Evolutionary conservation across 805 yeast genomes (phyloP), one percentile per base, ranked within the genome.

Genomic region (fission yeast (Schizosaccharomyces pombe)): DNA sequence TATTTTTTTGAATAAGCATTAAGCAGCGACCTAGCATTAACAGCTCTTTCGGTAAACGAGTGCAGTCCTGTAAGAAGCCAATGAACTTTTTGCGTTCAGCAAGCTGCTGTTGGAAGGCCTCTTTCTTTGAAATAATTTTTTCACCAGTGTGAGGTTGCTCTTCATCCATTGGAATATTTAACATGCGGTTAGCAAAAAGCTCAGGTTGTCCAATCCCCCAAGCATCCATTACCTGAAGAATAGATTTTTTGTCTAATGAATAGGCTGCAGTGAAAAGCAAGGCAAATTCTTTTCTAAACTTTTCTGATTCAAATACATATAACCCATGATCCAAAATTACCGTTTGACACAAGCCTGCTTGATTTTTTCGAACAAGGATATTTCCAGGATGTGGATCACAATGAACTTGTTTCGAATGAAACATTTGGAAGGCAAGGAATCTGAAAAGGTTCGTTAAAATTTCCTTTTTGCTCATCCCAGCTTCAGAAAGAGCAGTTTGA

Each of bases 381-480:
- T 82, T 83, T 4, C 93, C 93, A 1, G 91, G 91, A 60, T 82
- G 93, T 11, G 89, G 84, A 62, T 80, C 87, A 54, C 83, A 75
- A 62, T 80, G 86, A 16, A 80, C 77, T 32, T 75, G 68, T 4
- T 85, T 85, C 74, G 80, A 80, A 31, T 70, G 65, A 63, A 79
- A 81, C 16, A 79, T 75, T 65, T 77, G 83, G 57, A 72, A 70
- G 24, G 78, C 75, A 58, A 74, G 75, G 19, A 76, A 68, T 52
- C 67, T 66, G 51, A 77, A 66, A 58, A 79, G 74, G 56, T 70
- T 73, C 19, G 67, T 63, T 74, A 79, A 69, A n/a, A 77, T 66
- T 24, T 61, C 57, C 19, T 64, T 57, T 32, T 70, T 60, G 59
- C 75, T 66, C 60, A 64, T 73, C 28, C 61, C 57, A 11, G 64